Evolutionary conservation across 1,284 basidiomycete species (phyloP).

Genomic region (Austroboletus olivaceoglutinosus): DNA sequence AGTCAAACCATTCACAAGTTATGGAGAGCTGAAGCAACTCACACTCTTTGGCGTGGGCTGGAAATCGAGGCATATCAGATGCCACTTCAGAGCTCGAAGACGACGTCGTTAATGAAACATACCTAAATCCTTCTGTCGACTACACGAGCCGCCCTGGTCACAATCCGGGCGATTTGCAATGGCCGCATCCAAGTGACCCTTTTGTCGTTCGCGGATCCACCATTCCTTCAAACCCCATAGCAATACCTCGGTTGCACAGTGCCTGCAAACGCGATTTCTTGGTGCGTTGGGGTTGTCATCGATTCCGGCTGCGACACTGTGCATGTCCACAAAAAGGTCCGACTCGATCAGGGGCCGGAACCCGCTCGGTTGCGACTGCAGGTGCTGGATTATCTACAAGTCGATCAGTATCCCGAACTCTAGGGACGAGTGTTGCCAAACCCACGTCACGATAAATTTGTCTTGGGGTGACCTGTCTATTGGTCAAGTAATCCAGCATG

Average conservation of each 20-base stretch:
- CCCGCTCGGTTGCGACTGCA: slow-evolving; percentile 56
- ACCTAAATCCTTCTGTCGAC: slow-evolving; percentile 63
- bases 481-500: slow-evolving; percentile 71
- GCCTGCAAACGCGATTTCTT: slow-evolving; percentile 58
- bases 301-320: slow-evolving; percentile 49
- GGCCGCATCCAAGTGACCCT: slow-evolving; percentile 55
- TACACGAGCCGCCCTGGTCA: slow-evolving; percentile 53
- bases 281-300: slow-evolving; percentile 57
- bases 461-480: slow-evolving; percentile 56
- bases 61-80: slow-evolving; percentile 10
- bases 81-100: background rate
- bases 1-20: background rate
- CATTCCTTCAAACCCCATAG: slow-evolving; percentile 72
- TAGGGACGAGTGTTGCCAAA: slow-evolving; percentile 1
- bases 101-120: slow-evolving; percentile 22
- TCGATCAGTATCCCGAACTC: slow-evolving; percentile 8
- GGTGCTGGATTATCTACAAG: slow-evolving; percentile 57
- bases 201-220: slow-evolving; percentile 74
- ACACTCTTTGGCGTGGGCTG: slow-evolving; percentile 74
- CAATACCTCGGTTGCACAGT: slow-evolving; percentile 70
- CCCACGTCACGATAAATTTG: slow-evolving; percentile 72
- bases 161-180: slow-evolving; percentile 62
- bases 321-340: slow-evolving; percentile 66
- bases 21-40: slow-evolving; percentile 26
- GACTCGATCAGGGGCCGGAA: slow-evolving; percentile 65